phyloP scores from a whole-genome alignment of 257 asterid genomes.

The Fraxinus anomala region DNA sequence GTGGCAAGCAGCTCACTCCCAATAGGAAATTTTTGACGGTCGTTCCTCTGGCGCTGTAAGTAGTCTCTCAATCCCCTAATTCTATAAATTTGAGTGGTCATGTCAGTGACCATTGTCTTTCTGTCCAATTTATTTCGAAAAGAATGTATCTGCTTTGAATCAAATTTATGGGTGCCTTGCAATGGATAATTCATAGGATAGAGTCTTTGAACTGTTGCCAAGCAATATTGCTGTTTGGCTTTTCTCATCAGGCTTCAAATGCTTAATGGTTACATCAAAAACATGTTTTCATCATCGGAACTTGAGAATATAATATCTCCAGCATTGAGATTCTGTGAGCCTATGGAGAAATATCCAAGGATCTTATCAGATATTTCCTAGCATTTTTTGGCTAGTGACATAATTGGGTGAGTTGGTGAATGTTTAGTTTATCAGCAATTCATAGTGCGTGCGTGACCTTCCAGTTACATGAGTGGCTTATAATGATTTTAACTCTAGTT shows the following conservation, averaged over 20 bases:
- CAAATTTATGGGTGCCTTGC: neutral
- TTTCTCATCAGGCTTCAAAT: neutral
- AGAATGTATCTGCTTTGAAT: neutral
- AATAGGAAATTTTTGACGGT: slow-evolving; percentile 8
- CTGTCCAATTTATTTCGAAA: neutral
- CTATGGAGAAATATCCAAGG: neutral
- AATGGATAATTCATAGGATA: neutral
- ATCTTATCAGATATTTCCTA: neutral
- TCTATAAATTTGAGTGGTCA: neutral
- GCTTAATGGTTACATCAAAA: neutral
- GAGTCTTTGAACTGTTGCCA: neutral
- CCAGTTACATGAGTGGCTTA: neutral
- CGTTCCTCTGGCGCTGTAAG: slow-evolving; percentile 8
- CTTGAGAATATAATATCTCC: neutral
- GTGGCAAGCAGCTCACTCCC: slow-evolving; percentile 17
- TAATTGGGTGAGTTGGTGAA: neutral
- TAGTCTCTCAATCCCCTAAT: neutral
- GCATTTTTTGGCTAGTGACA: neutral
- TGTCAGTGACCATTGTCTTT: neutral
- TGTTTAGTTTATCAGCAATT: neutral
- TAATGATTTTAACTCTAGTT: neutral
- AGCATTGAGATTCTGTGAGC: neutral
- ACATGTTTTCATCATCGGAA: neutral
- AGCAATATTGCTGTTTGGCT: neutral
- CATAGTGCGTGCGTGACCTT: neutral